These are phyloP conservation scores for Cyclotella atomus DNA, from an alignment of 108 stramenopile genomes.

Conservation along the genomic window DNA sequence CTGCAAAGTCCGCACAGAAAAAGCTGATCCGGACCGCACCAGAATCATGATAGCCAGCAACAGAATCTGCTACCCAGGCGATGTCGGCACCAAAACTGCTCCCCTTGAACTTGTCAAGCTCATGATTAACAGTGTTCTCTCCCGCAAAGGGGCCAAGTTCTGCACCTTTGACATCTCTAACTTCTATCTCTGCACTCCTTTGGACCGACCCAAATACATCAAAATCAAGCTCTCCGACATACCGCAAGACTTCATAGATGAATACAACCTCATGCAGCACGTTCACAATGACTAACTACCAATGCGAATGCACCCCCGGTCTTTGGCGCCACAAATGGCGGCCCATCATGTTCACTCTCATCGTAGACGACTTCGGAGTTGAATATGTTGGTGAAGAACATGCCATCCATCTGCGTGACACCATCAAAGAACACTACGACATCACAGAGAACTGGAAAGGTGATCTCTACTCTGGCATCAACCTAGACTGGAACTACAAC, in stretches of 20 bases:
- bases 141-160: constrained; percentile 5
- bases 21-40: constrained; percentile 21
- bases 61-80: constrained; percentile 30
- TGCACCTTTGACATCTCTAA: constrained; percentile 56
- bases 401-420: constrained; percentile 43
- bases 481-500: constrained; percentile 49
- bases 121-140: constrained; percentile 56
- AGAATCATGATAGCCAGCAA: constrained; percentile 50
- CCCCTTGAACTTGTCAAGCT: constrained; percentile 42
- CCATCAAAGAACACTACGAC: no score
- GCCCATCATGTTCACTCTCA: constrained; percentile 45
- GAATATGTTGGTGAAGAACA: constrained; percentile 40
- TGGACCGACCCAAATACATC: constrained; percentile 46
- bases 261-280: constrained; percentile 39
- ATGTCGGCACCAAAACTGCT: constrained; percentile 35
- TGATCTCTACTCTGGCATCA: constrained; percentile 35
- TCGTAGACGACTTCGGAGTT: constrained; percentile 67
- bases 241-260: constrained; percentile 40
- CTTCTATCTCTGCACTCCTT: constrained; percentile 50
- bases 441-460: constrained; percentile 38
- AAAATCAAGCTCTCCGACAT: constrained; percentile 33
- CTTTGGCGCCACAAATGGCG: constrained; percentile 40
- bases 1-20: constrained; percentile 27
- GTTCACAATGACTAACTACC: no score
- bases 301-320: background rate